Percentiles rank a stretch among this genome's conserved stretches.
phyloP scores from a whole-genome alignment of 2,329 filamentous ascomycete species.

The Neoascochyta sp. region DNA sequence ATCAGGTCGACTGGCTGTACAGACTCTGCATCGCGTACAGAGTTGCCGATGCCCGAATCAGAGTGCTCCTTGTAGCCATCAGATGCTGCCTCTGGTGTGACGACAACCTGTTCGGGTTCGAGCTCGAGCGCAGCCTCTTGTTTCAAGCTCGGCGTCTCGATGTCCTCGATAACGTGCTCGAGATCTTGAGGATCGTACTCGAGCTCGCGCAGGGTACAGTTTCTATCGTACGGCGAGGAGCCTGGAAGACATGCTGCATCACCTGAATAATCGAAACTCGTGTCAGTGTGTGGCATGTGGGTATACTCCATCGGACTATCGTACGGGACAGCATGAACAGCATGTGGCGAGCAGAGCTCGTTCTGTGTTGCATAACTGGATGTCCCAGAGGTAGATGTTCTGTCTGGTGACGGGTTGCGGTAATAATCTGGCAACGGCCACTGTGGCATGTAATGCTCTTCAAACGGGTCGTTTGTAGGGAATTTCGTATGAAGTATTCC shows the following conservation, averaged over 20 bases:
- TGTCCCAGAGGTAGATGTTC: slow-evolving; percentile 28
- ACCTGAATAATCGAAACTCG: too few species aligned
- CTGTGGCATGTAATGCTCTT: slow-evolving; percentile 15
- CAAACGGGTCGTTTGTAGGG: slow-evolving; percentile 14
- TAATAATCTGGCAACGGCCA: slow-evolving; percentile 20
- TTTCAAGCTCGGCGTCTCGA: slow-evolving; percentile 20
- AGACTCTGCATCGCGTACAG: slow-evolving; percentile 34
- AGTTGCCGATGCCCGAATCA: slow-evolving; percentile 27
- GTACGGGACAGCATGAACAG: slow-evolving; percentile 14
- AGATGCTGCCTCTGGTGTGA: slow-evolving; percentile 15
- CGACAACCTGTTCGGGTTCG: slow-evolving; percentile 14
- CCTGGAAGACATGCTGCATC: too few species aligned
- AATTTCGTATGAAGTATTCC: slow-evolving; percentile 30
- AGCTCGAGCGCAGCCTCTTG: slow-evolving; percentile 13
- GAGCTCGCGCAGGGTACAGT: slow-evolving; percentile 29
- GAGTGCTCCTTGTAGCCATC: slow-evolving; percentile 15
- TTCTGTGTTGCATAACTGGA: slow-evolving; percentile 32
- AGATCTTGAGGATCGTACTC: slow-evolving; percentile 30
- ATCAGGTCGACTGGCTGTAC: slow-evolving; percentile 31
- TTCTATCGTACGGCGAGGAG: too few species aligned
- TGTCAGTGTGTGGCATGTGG: too few species aligned
- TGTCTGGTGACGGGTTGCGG: slow-evolving; percentile 34
- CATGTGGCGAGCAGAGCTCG: slow-evolving; percentile 26
- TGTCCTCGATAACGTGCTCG: slow-evolving; percentile 25
- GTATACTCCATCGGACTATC: slow-evolving; percentile 19